Percentiles rank a stretch among this genome's conserved stretches.
Evolutionary conservation across 177 flowering plant genomes (phyloP).

Genomic region (Vitis hybrid): DNA sequence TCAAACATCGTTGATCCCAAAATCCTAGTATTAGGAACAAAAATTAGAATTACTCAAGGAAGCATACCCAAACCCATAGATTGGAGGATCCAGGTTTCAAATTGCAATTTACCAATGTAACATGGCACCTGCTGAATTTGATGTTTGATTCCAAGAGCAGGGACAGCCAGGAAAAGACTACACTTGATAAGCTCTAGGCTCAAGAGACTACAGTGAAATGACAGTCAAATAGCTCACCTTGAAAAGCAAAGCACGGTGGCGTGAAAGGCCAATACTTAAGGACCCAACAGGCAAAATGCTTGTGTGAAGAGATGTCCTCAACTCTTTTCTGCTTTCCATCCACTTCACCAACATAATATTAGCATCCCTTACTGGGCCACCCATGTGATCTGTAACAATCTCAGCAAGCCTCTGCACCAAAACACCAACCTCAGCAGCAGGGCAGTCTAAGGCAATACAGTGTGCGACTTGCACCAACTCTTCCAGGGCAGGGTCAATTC

Average conservation of each 20-base stretch:
- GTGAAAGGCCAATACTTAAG: constrained; percentile 77
- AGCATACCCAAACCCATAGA: no score
- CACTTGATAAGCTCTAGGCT: neutral
- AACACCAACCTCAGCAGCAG: constrained; percentile 47
- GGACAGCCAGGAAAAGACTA: neutral
- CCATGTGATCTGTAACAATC: constrained; percentile 89
- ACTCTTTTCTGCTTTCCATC: constrained; percentile 77
- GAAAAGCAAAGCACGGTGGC: constrained; percentile 97
- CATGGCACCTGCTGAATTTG: neutral
- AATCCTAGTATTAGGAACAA: neutral
- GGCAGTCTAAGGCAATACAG: constrained; percentile 75
- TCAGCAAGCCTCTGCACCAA: constrained; percentile 91
- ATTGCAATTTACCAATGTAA: neutral
- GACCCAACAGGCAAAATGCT: constrained; percentile 86
- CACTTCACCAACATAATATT: constrained; percentile 75
- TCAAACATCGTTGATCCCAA: neutral
- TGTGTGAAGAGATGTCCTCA: constrained; percentile 81
- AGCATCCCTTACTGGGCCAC: constrained; percentile 95
- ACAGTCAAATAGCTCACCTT: constrained; percentile 53
- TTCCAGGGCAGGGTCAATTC: constrained; percentile 72
- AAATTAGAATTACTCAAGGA: neutral
- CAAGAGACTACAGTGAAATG: neutral
- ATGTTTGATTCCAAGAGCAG: neutral
- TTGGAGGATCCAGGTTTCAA: no score
- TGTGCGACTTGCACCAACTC: constrained; percentile 93